A percentile compares a stretch with the other conserved stretches of the same genome.
These are phyloP conservation scores for Glycine latifolia DNA, from an alignment of 306 rosid species.

Conservation along the genomic window DNA sequence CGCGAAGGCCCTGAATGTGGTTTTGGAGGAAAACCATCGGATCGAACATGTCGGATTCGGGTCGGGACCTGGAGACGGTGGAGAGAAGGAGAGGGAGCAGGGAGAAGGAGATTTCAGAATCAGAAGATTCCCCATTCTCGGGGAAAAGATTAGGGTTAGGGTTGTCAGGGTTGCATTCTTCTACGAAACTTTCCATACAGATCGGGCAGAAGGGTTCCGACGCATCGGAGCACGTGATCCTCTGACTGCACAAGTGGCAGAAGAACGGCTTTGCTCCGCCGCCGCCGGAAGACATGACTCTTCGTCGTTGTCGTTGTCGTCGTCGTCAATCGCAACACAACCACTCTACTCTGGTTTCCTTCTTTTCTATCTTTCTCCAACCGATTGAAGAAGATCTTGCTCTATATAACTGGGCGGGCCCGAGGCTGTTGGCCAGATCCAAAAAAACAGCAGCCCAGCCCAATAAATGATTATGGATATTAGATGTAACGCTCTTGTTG, in stretches of 20 bases:
- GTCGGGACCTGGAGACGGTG: constrained; percentile 37
- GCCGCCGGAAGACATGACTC: constrained; percentile 69
- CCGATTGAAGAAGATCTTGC: not conserved
- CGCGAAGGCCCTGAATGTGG: constrained; percentile 63
- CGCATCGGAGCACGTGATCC: constrained; percentile 60
- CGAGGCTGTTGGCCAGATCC: not conserved
- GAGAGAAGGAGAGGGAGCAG: constrained; percentile 53
- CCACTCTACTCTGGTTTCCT: not conserved
- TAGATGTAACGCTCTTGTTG: too few relatives aligned
- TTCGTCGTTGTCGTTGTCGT: not conserved
- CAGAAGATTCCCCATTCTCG: constrained; percentile 15
- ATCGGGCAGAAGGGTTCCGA: constrained; percentile 80
- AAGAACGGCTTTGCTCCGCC: constrained; percentile 52
- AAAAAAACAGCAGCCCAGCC: not conserved
- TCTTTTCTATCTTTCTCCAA: not conserved
- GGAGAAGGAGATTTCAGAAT: constrained; percentile 23
- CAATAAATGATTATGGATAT: not conserved
- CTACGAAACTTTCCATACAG: constrained; percentile 77
- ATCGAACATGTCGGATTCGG: constrained; percentile 71
- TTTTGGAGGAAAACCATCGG: constrained; percentile 81
- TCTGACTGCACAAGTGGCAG: constrained; percentile 72
- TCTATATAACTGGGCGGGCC: constrained; percentile 7
- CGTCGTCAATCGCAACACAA: not conserved
- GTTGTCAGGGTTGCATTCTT: constrained; percentile 53
- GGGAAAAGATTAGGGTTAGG: constrained; percentile 53